Base-by-base conservation (phyloP, 306 rosid genomes). In the Prunus mongolica region DNA sequence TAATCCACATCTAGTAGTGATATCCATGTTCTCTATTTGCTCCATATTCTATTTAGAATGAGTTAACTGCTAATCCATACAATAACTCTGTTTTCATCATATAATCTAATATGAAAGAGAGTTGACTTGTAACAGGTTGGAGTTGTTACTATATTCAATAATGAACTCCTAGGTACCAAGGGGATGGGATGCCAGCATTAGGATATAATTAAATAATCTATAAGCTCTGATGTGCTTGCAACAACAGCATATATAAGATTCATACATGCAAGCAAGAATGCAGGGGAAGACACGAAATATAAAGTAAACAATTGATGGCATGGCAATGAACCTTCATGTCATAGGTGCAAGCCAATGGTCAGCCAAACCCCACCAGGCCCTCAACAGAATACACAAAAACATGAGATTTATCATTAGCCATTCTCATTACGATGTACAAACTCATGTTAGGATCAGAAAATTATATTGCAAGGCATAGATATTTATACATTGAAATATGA, bases 191-290 rank as follows among this genome's bases (percentile, higher is more conserved):
- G 30, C 6, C 24, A 7, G 24, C 16, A 24, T 78, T 27, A 63
- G 20, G 27, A 18, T 51, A 47, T 4, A 20, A 60, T 28, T 32
- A 22, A 67, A 32, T 4, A 51, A 71, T 20, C 28, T 72, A 27
- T 25, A 66, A 76, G 45, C 25, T 77, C 50, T 69, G 77, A 82
- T 87, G 84, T 80, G 90, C 82, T 67, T 63, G 76, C 82, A 86
- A 83, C 80, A 83, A 82, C 64, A 47, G 2, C 25, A 65, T 60
- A 28, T 11, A 24, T 38, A 69, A 67, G 54, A 24, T 18, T 75
- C 69, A 18, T 18, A 9, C 50, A 70, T 68, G 44, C 22, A 22
- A 22, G 22, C 22, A 22, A 22, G 22, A 22, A 22, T 22, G 22
- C 22, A 22, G 22, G 56, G 52, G 47, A 32, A 4, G 44, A 3